These are phyloP conservation scores for Dendrobium huoshanense DNA, from an alignment of 106 monocot genomes.

Conservation along the genomic window DNA sequence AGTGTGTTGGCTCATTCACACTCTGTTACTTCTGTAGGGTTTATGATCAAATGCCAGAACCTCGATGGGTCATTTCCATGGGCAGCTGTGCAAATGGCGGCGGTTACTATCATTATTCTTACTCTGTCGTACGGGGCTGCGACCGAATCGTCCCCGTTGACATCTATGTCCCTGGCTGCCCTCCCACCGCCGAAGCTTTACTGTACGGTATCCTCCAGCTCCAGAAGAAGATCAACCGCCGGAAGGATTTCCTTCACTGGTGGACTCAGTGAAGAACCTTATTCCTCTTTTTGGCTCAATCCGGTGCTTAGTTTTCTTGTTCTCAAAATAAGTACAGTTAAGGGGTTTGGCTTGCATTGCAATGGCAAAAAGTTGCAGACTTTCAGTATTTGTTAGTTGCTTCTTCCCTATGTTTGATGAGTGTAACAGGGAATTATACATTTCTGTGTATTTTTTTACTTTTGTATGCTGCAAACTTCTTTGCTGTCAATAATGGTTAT, in stretches of 20 bases:
- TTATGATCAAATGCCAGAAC: slow-evolving; percentile 99
- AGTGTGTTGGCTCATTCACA: background rate
- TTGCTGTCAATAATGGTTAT: too few species aligned
- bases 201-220: slow-evolving; percentile 96
- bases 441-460: background rate
- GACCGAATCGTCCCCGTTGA: slow-evolving; percentile 97
- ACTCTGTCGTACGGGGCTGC: slow-evolving; percentile 98
- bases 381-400: background rate
- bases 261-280: slow-evolving; percentile 53
- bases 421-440: background rate
- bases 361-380: background rate
- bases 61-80: slow-evolving; percentile 99
- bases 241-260: slow-evolving; percentile 94
- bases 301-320: background rate
- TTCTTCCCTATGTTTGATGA: background rate
- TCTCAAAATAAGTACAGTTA: background rate
- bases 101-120: slow-evolving; percentile 97
- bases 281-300: background rate
- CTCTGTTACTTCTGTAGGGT: slow-evolving; percentile 32
- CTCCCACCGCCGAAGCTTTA: slow-evolving; percentile 91
- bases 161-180: slow-evolving; percentile 97
- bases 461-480: background rate
- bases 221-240: slow-evolving; percentile 95
- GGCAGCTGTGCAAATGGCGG: slow-evolving; percentile 99
- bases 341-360: background rate